Evolutionary conservation across 768 basidiomycete species (phyloP), one percentile per base, ranked within the genome.

Genomic region (Termitomyces sp.): DNA sequence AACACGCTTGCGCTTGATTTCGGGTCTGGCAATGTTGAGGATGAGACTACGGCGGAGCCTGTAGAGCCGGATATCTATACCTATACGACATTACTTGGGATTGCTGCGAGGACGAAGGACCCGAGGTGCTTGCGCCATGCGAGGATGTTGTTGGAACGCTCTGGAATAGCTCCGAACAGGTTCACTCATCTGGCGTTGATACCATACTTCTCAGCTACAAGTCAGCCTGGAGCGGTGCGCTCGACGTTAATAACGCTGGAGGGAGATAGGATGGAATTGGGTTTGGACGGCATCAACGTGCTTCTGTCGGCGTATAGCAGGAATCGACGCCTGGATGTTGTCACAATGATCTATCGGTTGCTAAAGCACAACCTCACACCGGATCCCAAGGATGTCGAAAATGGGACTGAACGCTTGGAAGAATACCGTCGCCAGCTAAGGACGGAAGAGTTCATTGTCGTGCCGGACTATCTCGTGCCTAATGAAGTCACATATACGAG

Each of bases 301-400:
- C 85, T 83, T 66, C 74, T 94, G 9, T 89, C 85, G 86, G 87
- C 88, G 0, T 92, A 83, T 71, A 82, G 81, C 18, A 75, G 75
- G 40, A 80, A 79, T 55, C 73, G 76, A 15, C 81, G 79, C 20
- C 66, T 86, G 22, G 84, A 89, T 57, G 63, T 88, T n/a, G 85
- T 84, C 1, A 69, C 73, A 59, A 75, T 77, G 63, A 81, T 94
- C 35, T 94, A 92, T 66, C 82, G 82, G 36, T 65, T 87, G 9
- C 77, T 94, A 18, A 81, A 87, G 46, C 77, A 84, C 65, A 84
- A 86, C 56, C 65, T 78, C 28, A 63, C 72, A 5, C 79, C 79
- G 2, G 78, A 79, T 55, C 63, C 66, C 4, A 64, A 74, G 48
- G 57, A 64, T 8, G 76, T 68, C 6, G 70, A 72, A n/a, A 68